Evolutionary conservation across 768 basidiomycete genomes (phyloP).

Genomic region (Mycena crocata): DNA sequence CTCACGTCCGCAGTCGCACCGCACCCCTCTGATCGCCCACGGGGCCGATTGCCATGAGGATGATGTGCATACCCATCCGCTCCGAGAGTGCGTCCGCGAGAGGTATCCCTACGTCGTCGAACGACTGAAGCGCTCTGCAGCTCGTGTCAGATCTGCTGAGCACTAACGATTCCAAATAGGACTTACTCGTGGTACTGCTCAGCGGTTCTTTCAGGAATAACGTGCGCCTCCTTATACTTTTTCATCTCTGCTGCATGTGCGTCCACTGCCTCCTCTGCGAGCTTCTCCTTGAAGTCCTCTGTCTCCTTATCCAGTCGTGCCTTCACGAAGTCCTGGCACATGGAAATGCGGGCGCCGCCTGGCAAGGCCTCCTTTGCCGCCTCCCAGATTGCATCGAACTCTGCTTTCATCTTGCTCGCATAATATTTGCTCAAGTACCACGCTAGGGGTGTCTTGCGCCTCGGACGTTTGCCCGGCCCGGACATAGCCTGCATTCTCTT

Average conservation of each 20-base stretch:
- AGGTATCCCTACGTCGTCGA: conserved; percentile 10
- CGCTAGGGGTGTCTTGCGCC: neutral
- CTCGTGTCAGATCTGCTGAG: neutral
- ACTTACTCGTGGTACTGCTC: conserved; percentile 27
- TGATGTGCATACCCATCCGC: neutral
- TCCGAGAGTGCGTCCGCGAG: conserved; percentile 13
- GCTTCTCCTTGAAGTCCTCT: neutral
- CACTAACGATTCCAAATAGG: neutral
- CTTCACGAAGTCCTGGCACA: conserved; percentile 12
- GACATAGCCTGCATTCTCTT: conserved; percentile 2
- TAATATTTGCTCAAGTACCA: conserved; percentile 18
- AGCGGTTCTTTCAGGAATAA: neutral
- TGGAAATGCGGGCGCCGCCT: neutral
- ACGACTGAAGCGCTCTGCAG: neutral
- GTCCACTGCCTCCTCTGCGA: neutral
- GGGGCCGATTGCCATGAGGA: conserved; percentile 6
- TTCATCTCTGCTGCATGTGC: neutral
- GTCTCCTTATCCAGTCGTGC: neutral
- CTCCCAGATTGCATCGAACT: conserved; percentile 23
- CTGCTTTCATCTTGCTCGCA: conserved; percentile 5
- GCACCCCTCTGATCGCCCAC: conserved; percentile 6
- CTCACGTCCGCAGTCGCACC: neutral
- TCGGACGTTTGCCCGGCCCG: neutral
- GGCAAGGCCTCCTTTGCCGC: neutral
- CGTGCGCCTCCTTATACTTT: neutral